phyloP scores from a whole-genome alignment of 208 protist genomes.

The Trypanosoma boissoni region DNA sequence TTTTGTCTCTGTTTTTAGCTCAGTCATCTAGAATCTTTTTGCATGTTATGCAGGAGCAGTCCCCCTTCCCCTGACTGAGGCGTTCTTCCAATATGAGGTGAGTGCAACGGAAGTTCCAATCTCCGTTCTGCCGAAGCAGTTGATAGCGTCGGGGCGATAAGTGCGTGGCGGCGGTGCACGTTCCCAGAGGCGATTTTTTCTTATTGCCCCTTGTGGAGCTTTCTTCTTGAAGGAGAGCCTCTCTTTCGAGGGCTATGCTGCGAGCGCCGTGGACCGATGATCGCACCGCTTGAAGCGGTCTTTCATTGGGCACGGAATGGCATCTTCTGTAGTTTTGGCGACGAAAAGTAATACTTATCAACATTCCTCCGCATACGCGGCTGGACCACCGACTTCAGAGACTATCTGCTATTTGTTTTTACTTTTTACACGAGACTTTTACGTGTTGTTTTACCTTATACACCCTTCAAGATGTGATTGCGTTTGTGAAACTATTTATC shows the following conservation, averaged over 20 bases:
- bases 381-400: constrained; percentile 21
- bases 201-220: constrained; percentile 5
- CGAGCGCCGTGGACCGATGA: constrained; percentile 8
- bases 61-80: too few species aligned
- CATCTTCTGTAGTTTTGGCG: too few species aligned
- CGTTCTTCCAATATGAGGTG: too few species aligned
- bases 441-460: too few species aligned
- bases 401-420: constrained; percentile 20
- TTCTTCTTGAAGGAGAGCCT: constrained; percentile 24
- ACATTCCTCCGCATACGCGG: background rate
- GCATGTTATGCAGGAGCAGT: too few species aligned
- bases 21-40: too few species aligned
- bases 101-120: too few species aligned
- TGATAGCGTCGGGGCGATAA: constrained; percentile 7
- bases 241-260: constrained; percentile 16
- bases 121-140: background rate
- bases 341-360: too few species aligned
- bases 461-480: too few species aligned
- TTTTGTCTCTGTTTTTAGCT: constrained; percentile 10
- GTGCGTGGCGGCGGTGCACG: constrained; percentile 8
- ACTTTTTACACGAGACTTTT: too few species aligned
- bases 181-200: constrained; percentile 15
- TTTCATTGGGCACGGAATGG: constrained; percentile 3
- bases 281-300: constrained; percentile 16
- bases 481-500: too few species aligned